Base-by-base conservation (phyloP, 2,329 filamentous ascomycete species). In the Fusarium newnesense region DNA sequence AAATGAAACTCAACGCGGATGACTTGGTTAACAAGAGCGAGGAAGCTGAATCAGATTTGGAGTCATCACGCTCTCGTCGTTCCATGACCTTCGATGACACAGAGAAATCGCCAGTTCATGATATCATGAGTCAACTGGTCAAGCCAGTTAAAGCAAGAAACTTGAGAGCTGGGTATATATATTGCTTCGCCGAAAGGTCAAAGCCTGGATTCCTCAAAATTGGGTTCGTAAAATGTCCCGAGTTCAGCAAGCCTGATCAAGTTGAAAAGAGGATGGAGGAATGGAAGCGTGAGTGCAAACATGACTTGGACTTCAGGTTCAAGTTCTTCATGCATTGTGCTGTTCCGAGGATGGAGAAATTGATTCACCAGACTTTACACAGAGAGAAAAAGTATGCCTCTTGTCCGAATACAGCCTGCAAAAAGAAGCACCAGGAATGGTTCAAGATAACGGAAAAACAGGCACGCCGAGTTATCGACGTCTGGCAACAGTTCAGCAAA, bases 161-260 rank as follows among this genome's bases (percentile, higher is more conserved):
- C 4, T 37, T 54, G 19, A 8, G 1, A 2, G 1, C 43, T 32
- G 70, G 70, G 12, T 54, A n/a, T 18, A 10, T 73, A 2, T 73
- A 73, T 18, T 73, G 70, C 36, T 73, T 70, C 7, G 46, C 43
- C 13, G 66, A 63, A 7, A 37, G 30, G 21, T 57, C 66, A 8
- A 15, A 15, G 21, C 60, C 43, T 26, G 66, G 57, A 7, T 50
- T 53, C 39, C 67, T 70, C 13, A 73, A 73, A 16, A 73, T 73
- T 9, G 65, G 70, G 19, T 36, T 16, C 11, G 9, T 37, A 9
- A 0, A 2, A 18, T 37, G 42, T n/a, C 1, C 19, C 11, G 16
- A 26, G 18, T 15, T 37, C n/a, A 40, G 42, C 9, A 9, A 32
- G 9, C 18, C 13, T 2, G 6, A 19, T 9, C 1, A 6, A 3